Evolutionary conservation across 306 rosid species (phyloP).

Genomic region (Quercus aquifolioides): DNA sequence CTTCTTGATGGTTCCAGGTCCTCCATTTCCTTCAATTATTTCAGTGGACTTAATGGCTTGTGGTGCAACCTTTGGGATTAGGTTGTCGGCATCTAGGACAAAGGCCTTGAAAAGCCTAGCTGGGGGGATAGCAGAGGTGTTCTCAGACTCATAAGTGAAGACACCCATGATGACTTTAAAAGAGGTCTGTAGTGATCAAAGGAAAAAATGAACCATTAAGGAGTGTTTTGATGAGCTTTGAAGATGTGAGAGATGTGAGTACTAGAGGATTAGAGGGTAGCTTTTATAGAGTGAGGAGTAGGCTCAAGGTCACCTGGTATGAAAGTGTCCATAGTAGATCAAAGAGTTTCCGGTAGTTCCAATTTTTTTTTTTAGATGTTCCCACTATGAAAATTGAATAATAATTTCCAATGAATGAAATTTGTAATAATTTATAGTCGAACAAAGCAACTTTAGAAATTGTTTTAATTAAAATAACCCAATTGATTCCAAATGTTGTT

Average conservation of each 20-base stretch:
- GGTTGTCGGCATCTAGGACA: conserved; percentile 11
- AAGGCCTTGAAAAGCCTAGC: conserved; percentile 34
- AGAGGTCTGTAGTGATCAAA: not conserved
- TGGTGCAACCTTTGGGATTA: conserved; percentile 24
- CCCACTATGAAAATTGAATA: not conserved
- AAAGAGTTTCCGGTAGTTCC: not conserved
- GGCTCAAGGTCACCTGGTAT: not conserved
- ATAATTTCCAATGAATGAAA: not conserved
- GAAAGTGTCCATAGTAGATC: not conserved
- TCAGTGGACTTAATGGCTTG: conserved; percentile 13
- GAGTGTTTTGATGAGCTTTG: not conserved
- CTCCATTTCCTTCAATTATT: conserved; percentile 39
- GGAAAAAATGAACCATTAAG: not conserved
- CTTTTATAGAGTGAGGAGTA: not conserved
- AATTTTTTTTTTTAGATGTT: not conserved
- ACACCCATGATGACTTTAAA: conserved; percentile 34
- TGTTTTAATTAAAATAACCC: no score
- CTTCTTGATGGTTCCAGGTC: conserved; percentile 42
- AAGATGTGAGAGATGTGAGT: not conserved
- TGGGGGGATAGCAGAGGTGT: conserved; percentile 15
- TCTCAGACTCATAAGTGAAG: conserved; percentile 15
- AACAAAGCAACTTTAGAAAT: not conserved
- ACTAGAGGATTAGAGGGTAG: not conserved
- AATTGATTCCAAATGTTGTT: no score
- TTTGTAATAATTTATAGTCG: not conserved